phyloP scores from a whole-genome alignment of 1,139 yeast species.

The Lodderomyces elongisporus region DNA sequence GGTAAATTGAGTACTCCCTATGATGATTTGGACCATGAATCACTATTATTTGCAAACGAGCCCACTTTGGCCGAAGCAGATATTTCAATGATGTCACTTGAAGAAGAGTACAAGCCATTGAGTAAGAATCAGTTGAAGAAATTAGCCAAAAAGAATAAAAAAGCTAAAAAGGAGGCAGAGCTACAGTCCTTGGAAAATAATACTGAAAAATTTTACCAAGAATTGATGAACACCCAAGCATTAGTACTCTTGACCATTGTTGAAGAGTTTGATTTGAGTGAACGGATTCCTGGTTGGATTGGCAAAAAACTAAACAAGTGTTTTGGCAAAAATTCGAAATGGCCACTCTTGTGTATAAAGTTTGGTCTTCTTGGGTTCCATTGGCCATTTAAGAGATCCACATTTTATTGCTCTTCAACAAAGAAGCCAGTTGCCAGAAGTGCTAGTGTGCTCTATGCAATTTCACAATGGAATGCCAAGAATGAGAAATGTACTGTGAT shows the following conservation, averaged over 20 bases:
- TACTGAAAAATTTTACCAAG: constrained; percentile 24
- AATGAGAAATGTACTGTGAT: constrained; percentile 28
- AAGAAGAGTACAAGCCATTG: constrained; percentile 18
- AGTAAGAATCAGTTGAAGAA: constrained; percentile 35
- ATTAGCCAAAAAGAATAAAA: constrained; percentile 23
- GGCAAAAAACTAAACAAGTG: constrained; percentile 20
- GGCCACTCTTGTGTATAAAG: constrained; percentile 29
- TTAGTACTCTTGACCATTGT: constrained; percentile 32
- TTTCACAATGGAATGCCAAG: constrained; percentile 29
- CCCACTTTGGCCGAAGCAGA: constrained; percentile 7
- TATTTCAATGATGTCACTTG: constrained; percentile 10
- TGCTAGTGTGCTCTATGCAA: constrained; percentile 36
- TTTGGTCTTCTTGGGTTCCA: constrained; percentile 41
- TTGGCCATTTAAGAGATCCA: constrained; percentile 43
- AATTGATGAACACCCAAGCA: constrained; percentile 38
- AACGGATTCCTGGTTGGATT: constrained; percentile 24
- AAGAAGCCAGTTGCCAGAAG: constrained; percentile 37
- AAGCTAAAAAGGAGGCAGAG: constrained; percentile 12
- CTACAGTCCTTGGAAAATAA: constrained; percentile 12
- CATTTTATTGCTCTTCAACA: constrained; percentile 33
- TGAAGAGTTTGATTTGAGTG: constrained; percentile 33
- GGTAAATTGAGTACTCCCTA: constrained; percentile 24
- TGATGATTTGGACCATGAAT: constrained; percentile 28
- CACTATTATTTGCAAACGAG: constrained; percentile 19
- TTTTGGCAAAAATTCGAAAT: constrained; percentile 28